Base-by-base conservation (phyloP, 768 basidiomycete species). In the Candolleomyces eurysporus region DNA sequence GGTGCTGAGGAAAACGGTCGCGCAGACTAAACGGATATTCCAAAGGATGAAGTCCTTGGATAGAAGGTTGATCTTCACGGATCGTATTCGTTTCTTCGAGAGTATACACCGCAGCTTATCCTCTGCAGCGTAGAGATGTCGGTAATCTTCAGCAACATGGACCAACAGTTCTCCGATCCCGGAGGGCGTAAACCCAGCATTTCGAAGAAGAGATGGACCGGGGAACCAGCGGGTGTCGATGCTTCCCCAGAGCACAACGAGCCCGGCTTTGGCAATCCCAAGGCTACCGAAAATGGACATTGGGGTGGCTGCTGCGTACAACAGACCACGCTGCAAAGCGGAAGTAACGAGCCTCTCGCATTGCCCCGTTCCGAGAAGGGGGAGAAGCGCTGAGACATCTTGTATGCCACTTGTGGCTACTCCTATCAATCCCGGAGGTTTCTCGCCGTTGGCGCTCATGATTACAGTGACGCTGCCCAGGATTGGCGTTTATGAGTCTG, bases 211-310 rank as follows among this genome's bases (percentile, higher is more conserved):
- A 16, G 54, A n/a, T 21, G 54, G 54, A 2, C 54, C 54, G 19
- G 5, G 39, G 26, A 56, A 42, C 17, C 16, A 30, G 6, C 14
- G 17, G 22, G 61, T 36, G 7, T 64, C 63, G 49, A 63, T 49
- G 48, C 61, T 58, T 4, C 66, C 60, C 9, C 64, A 17, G 14
- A 67, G 51, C 16, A 61, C 58, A 21, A 66, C 64, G 49, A 66
- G 58, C 7, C 63, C 65, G 2, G 69, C 68, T 21, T 62, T 62
- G 17, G 60, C 66, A 14, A 68, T 58, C 2, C 69, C 69, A 39
- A 68, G 67, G 40, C 59, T 66, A 16, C 69, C 67, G 53, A 70
- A 70, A 16, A 70, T 36, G 16, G 69, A 70, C 63, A 70, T 61
- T 5, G 67, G 68, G 0, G 68, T 64, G 0, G 67, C 69, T 2